Conservation (phyloP, 768 basidiomycete genomes). For the Dioszegia aurantiaca region DNA sequence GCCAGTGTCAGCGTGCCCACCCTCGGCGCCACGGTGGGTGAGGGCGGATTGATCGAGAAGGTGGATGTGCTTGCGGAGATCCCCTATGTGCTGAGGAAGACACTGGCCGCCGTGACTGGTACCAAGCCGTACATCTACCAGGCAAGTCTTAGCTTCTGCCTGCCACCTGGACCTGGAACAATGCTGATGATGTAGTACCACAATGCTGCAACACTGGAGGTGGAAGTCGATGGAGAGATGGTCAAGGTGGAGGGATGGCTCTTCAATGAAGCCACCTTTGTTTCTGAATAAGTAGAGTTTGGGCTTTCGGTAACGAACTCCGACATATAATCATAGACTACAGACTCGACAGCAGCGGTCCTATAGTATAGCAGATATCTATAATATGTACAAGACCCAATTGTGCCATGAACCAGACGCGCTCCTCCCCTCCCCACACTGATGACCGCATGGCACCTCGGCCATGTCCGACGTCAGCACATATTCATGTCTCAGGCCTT, state of each 20-base stretch:
- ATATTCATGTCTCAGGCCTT: too few species aligned
- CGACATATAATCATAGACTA: not conserved
- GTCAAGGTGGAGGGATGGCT: conserved; percentile 62
- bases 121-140: conserved; percentile 94
- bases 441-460: too few species aligned
- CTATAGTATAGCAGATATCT: too few species aligned
- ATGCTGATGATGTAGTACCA: conserved; percentile 56
- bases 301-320: not conserved
- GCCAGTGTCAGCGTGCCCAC: conserved; percentile 61
- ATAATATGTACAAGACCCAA: too few species aligned
- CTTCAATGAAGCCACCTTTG: conserved; percentile 90
- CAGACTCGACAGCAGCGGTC: too few species aligned
- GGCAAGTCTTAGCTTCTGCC: conserved; percentile 55
- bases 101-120: conserved; percentile 87
- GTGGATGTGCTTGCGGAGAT: conserved; percentile 95
- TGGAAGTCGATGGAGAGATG: conserved; percentile 55
- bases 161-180: not conserved
- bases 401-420: too few species aligned
- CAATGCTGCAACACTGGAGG: conserved; percentile 59
- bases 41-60: conserved; percentile 52
- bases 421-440: not conserved
- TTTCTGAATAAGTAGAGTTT: conserved; percentile 57
- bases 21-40: conserved; percentile 57
- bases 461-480: not conserved
- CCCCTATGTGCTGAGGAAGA: conserved; percentile 84